A percentile compares a stretch with the other conserved stretches of the same genome.
Evolutionary conservation across 495 filamentous ascomycete species (phyloP).

Genomic region (Ramalina intermedia): DNA sequence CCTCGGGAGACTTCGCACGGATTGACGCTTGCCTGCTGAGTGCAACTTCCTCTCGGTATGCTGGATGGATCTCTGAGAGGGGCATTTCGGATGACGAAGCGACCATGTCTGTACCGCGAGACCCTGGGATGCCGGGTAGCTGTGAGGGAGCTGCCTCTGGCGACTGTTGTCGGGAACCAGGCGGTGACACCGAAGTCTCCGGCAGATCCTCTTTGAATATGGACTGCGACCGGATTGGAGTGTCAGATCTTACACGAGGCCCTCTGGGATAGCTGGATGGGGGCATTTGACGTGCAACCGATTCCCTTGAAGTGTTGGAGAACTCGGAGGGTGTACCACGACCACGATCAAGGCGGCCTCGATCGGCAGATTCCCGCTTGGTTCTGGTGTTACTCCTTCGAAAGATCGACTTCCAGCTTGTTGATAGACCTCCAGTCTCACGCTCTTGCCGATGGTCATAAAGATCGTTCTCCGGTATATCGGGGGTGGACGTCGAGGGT

Average conservation of each 20-base stretch:
- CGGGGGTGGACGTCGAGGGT: conserved; percentile 28
- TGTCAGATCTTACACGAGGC: conserved; percentile 28
- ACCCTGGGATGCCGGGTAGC: conserved; percentile 11
- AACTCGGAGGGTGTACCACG: conserved; percentile 40
- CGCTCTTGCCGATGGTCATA: conserved; percentile 30
- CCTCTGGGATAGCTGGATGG: conserved; percentile 26
- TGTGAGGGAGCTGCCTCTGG: conserved; percentile 31
- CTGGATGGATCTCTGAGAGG: conserved; percentile 16
- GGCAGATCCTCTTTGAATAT: conserved; percentile 90
- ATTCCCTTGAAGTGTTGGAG: conserved; percentile 79
- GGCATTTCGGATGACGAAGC: conserved; percentile 2
- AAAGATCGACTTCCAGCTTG: conserved; percentile 57
- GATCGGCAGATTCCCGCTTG: conserved; percentile 44
- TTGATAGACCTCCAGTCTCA: conserved; percentile 29
- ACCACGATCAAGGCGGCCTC: conserved; percentile 38
- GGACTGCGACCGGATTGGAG: conserved; percentile 64
- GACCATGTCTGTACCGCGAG: conserved; percentile 6
- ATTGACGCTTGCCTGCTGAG: conserved; percentile 16
- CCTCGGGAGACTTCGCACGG: conserved; percentile 10
- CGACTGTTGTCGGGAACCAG: conserved; percentile 67
- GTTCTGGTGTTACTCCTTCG: conserved; percentile 44
- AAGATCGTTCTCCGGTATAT: conserved; percentile 28
- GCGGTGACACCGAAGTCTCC: conserved; percentile 66
- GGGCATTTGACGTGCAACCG: conserved; percentile 40
- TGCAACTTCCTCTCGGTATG: conserved; percentile 17